phyloP scores from a whole-genome alignment of 2,329 filamentous ascomycete genomes.

The Fusarium albosuccineum region DNA sequence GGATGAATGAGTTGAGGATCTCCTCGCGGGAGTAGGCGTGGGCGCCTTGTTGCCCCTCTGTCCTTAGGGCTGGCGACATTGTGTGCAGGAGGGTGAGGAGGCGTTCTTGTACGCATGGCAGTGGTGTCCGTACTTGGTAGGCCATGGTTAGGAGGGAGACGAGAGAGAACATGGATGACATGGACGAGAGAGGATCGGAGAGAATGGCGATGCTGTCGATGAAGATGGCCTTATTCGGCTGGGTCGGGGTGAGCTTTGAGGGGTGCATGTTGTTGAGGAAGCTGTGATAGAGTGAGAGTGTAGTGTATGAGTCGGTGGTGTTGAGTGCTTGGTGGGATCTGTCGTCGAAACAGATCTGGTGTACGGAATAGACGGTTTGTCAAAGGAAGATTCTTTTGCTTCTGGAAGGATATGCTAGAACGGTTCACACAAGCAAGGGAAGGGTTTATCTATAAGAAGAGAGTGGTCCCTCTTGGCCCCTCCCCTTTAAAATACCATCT shows the following conservation, averaged over 20 bases:
- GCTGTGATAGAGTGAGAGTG: background rate
- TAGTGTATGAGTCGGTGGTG: conserved; percentile 8
- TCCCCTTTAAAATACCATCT: conserved; percentile 30
- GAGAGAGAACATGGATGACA: conserved; percentile 50
- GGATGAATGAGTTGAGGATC: conserved; percentile 49
- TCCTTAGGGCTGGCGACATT: conserved; percentile 43
- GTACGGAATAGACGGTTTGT: conserved; percentile 11
- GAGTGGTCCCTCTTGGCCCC: conserved; percentile 28
- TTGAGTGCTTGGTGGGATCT: background rate
- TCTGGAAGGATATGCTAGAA: conserved; percentile 33
- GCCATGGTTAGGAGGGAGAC: conserved; percentile 52
- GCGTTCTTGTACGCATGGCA: conserved; percentile 44
- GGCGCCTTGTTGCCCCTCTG: conserved; percentile 11
- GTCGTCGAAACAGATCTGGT: background rate
- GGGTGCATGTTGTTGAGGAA: conserved; percentile 37
- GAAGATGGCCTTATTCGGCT: conserved; percentile 38
- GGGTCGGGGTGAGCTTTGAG: conserved; percentile 41
- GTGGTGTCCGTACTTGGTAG: conserved; percentile 48
- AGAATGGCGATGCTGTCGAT: conserved; percentile 48
- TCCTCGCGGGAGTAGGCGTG: conserved; percentile 44
- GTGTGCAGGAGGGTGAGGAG: conserved; percentile 53
- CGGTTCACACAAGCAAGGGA: conserved; percentile 16
- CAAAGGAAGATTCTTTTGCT: conserved; percentile 22
- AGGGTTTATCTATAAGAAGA: conserved; percentile 13
- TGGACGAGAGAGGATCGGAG: conserved; percentile 49